A percentile compares a stretch with the other conserved stretches of the same genome.
These are phyloP conservation scores for Crithidia acanthocephali DNA, from an alignment of 208 protist genomes.

Conservation along the genomic window DNA sequence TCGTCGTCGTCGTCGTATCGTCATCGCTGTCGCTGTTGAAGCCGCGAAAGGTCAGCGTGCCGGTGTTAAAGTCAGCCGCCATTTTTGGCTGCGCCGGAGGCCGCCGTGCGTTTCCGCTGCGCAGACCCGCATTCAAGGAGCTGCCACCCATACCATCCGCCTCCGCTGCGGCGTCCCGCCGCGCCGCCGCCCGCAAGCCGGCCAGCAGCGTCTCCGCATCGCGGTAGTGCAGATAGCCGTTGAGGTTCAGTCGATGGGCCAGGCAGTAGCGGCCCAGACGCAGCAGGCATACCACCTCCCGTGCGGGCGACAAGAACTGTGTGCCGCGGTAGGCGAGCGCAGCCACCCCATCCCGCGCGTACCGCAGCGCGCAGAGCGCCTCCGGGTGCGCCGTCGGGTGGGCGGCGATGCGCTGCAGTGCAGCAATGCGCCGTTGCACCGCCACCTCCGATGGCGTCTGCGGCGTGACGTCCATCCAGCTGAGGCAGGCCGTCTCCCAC, in stretches of 20 bases:
- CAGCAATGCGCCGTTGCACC: constrained; percentile 34
- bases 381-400: constrained; percentile 67
- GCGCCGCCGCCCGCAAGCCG: constrained; percentile 27
- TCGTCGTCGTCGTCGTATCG: constrained; percentile 5
- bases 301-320: constrained; percentile 41
- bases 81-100: constrained; percentile 33
- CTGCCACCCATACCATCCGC: neutral
- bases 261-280: constrained; percentile 63
- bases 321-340: constrained; percentile 45
- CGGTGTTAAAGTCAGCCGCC: constrained; percentile 73
- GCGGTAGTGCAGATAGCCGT: constrained; percentile 51
- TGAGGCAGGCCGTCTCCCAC: constrained; percentile 68
- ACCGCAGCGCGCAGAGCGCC: constrained; percentile 57
- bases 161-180: neutral
- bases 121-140: neutral
- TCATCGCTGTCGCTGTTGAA: constrained; percentile 56
- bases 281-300: constrained; percentile 55
- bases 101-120: neutral
- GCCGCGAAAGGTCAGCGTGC: constrained; percentile 71
- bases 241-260: constrained; percentile 52
- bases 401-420: constrained; percentile 38
- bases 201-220: constrained; percentile 54
- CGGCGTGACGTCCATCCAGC: constrained; percentile 51
- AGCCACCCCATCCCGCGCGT: constrained; percentile 52
- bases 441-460: constrained; percentile 22